These are phyloP conservation scores for Colletotrichum chlorophyti DNA, from an alignment of 2,329 filamentous ascomycete genomes.

Conservation along the genomic window DNA sequence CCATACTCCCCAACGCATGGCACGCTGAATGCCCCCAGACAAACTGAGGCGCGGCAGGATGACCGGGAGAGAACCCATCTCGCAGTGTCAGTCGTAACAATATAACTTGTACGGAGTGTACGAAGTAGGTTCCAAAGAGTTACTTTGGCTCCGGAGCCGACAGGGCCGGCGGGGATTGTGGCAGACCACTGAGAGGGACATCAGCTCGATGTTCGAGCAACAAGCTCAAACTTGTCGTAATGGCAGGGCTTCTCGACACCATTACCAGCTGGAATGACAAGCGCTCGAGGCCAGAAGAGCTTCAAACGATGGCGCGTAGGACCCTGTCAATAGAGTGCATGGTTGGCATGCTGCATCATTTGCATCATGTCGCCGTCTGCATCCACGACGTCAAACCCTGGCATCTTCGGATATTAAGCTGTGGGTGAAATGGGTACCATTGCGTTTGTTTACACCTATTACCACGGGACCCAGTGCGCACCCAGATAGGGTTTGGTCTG, in stretches of 20 bases:
- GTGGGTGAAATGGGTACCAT: slow-evolving; percentile 26
- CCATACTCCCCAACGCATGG: slow-evolving; percentile 5
- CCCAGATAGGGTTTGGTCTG: slow-evolving; percentile 14
- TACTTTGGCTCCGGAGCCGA: slow-evolving; percentile 6
- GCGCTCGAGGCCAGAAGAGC: slow-evolving; percentile 1
- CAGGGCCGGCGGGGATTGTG: neutral
- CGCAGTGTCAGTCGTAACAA: too few species aligned
- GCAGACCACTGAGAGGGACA: neutral
- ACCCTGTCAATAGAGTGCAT: slow-evolving; percentile 17
- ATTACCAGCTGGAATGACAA: slow-evolving; percentile 2
- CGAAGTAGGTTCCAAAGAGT: neutral
- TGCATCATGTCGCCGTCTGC: slow-evolving; percentile 19
- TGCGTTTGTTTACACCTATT: slow-evolving; percentile 22
- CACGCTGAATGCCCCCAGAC: slow-evolving; percentile 13
- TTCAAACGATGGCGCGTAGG: neutral
- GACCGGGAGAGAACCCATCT: neutral
- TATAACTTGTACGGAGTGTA: too few species aligned
- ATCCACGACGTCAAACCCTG: slow-evolving; percentile 23
- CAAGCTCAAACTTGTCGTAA: too few species aligned
- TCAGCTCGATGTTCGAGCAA: too few species aligned
- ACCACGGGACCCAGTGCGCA: neutral
- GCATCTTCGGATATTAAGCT: slow-evolving; percentile 29
- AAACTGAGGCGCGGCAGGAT: too few species aligned
- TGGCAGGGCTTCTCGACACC: too few species aligned
- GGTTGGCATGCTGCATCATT: slow-evolving; percentile 23